Base-by-base conservation (phyloP, 257 asterid genomes). In the Asclepias syriaca region DNA sequence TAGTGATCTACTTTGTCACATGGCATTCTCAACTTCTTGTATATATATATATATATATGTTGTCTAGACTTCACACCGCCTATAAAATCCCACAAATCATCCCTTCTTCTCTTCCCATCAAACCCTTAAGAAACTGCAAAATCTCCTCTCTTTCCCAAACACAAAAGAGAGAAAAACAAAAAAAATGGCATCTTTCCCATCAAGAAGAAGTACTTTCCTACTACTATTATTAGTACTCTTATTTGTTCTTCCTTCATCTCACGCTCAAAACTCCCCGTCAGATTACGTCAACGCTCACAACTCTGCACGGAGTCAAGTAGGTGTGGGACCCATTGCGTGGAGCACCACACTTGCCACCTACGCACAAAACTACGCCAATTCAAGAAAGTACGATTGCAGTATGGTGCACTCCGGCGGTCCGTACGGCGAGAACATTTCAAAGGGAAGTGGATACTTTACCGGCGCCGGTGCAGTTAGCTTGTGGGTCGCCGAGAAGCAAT, bases 381-480 rank as follows among this genome's bases (percentile, higher is more conserved):
- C 46, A 1, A 77, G 85, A 13, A 40, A 79, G 0, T n/a, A 37
- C 0, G 89, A 87, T 61, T 85, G 92, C 14, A 67, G 16, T 14
- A 65, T 78, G 21, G 54, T 68, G 8, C 81, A 73, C 40, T 89
- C 93, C 0, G 0, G 0, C 0, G 85, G 91, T 0, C 72, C 77
- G 1, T 86, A 87, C 9, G 96, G 96, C 0, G 96, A 89, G 50
- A 89, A 87, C 79, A 58, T 87, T 0, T 86, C 90, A 0, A 78
- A 57, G 1, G 93, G 87, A 2, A 55, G 64, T 0, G 77, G 84
- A 65, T 54, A 65, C 4, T 21, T 87, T 11, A 78, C 78, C 0
- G 89, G 85, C 5, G 59, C 73, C 10, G 75, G 45, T 11, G 88
- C 85, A 0, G 85, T 81, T 19, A 63, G 50, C 0, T 56, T 89